These are phyloP conservation scores for Lodderomyces oxycetoniae DNA, from an alignment of 1,139 yeast genomes.

Conservation along the genomic window DNA sequence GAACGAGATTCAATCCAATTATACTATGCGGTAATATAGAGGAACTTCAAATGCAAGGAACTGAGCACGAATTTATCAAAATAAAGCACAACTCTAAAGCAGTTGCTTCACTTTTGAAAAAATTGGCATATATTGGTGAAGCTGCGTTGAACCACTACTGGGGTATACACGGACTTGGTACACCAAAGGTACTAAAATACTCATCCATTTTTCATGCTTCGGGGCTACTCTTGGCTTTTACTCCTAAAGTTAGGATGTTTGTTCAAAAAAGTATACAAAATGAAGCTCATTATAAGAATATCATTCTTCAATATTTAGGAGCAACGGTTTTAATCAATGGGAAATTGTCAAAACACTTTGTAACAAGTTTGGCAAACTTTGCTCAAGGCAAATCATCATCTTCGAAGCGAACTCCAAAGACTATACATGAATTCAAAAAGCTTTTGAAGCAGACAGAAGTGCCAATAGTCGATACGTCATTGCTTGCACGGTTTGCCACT, in stretches of 20 bases:
- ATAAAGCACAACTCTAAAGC: too few relatives aligned
- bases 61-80: too few relatives aligned
- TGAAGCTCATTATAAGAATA: conserved; percentile 1
- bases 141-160: too few relatives aligned
- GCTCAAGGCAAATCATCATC: too few relatives aligned
- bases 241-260: neutral
- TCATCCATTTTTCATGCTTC: neutral
- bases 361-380: conserved; percentile 3
- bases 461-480: too few relatives aligned
- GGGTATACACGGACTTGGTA: too few relatives aligned
- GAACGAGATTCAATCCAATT: conserved; percentile 9
- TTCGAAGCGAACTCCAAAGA: too few relatives aligned
- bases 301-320: conserved; percentile 10
- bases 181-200: neutral
- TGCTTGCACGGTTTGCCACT: too few relatives aligned
- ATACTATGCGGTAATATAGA: conserved; percentile 8
- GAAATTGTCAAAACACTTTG: conserved; percentile 4
- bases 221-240: conserved; percentile 4
- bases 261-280: neutral
- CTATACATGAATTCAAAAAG: too few relatives aligned
- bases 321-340: conserved; percentile 5
- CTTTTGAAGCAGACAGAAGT: too few relatives aligned
- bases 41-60: conserved; percentile 1
- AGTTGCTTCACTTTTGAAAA: too few relatives aligned
- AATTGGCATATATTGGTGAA: too few relatives aligned